Percentiles rank a stretch among this genome's conserved stretches.
Evolutionary conservation across 768 basidiomycete species (phyloP).

Genomic region (Termitomyces sp.): DNA sequence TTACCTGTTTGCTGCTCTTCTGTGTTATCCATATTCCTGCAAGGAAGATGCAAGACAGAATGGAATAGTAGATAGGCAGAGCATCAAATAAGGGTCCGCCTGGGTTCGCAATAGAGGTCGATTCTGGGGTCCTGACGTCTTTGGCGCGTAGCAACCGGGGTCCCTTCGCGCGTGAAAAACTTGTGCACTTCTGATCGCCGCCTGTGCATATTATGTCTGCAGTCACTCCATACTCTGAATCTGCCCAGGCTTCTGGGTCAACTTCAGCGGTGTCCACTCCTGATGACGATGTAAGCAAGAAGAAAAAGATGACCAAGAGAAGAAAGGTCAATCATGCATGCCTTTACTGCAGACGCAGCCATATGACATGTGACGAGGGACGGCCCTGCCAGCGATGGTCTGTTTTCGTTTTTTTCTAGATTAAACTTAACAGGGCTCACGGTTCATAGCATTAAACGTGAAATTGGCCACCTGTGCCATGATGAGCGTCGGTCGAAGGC

Average conservation of each 20-base stretch:
- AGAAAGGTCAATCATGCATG: slow-evolving; percentile 92
- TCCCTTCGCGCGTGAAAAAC: not conserved
- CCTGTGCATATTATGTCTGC: slow-evolving; percentile 5
- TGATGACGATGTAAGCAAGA: slow-evolving; percentile 5
- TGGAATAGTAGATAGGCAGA: too few relatives aligned
- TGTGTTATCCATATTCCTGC: too few relatives aligned
- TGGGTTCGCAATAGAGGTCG: too few relatives aligned
- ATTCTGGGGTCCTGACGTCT: not conserved
- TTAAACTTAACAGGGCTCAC: not conserved
- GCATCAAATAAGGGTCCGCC: too few relatives aligned
- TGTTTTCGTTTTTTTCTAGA: slow-evolving; percentile 30
- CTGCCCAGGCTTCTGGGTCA: slow-evolving; percentile 3
- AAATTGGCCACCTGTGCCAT: slow-evolving; percentile 92
- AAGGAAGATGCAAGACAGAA: too few relatives aligned
- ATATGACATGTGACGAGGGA: slow-evolving; percentile 90
- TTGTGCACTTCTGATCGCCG: not conserved
- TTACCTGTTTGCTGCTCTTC: too few relatives aligned
- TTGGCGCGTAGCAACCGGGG: not conserved
- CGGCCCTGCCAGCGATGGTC: slow-evolving; percentile 92
- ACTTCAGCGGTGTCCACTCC: not conserved
- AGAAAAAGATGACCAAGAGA: slow-evolving; percentile 55
- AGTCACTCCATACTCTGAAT: slow-evolving; percentile 7
- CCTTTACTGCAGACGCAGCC: slow-evolving; percentile 87
- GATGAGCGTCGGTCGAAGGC: slow-evolving; percentile 70
- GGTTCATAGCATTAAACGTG: slow-evolving; percentile 77